phyloP scores from a whole-genome alignment of 176 grass and related monocot species.

The Metroxylon sagu region DNA sequence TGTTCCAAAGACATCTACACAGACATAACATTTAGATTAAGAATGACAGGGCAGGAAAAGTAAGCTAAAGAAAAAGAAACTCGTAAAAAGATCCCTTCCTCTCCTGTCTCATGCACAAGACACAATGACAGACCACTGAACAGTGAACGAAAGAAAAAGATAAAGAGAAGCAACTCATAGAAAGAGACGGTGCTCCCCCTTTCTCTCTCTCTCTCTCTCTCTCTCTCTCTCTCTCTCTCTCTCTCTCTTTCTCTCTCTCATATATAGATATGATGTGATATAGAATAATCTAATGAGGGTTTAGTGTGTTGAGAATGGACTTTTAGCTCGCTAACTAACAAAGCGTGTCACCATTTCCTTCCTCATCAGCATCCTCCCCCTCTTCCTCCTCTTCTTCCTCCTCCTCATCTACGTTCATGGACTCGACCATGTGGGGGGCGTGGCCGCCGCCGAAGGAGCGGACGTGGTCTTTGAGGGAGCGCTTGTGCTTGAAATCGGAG shows the following conservation, averaged over 20 bases:
- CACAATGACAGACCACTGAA: constrained; percentile 28
- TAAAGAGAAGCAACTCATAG: constrained; percentile 37
- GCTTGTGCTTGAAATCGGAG: constrained; percentile 90
- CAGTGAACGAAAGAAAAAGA: constrained; percentile 46
- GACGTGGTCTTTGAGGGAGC: constrained; percentile 90
- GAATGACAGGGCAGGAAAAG: background rate
- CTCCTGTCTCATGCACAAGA: constrained; percentile 37
- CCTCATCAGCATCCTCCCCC: constrained; percentile 23
- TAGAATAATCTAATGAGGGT: too few species aligned
- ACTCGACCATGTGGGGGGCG: constrained; percentile 80
- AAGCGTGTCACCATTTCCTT: constrained; percentile 7
- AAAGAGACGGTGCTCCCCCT: constrained; percentile 3
- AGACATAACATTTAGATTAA: constrained; percentile 10
- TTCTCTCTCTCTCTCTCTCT: background rate
- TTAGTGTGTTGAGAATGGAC: too few species aligned
- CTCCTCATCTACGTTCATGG: constrained; percentile 20
- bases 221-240: background rate
- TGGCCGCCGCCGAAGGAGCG: constrained; percentile 72
- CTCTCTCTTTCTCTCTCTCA: background rate
- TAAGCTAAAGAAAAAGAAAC: constrained; percentile 14
- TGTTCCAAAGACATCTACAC: constrained; percentile 27
- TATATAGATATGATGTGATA: background rate
- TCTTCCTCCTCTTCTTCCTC: constrained; percentile 35
- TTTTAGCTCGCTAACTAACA: background rate
- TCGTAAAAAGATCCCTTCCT: constrained; percentile 10